These are phyloP conservation scores for Colletotrichum sp. DNA, from an alignment of 2,329 filamentous ascomycete species.

Conservation along the genomic window DNA sequence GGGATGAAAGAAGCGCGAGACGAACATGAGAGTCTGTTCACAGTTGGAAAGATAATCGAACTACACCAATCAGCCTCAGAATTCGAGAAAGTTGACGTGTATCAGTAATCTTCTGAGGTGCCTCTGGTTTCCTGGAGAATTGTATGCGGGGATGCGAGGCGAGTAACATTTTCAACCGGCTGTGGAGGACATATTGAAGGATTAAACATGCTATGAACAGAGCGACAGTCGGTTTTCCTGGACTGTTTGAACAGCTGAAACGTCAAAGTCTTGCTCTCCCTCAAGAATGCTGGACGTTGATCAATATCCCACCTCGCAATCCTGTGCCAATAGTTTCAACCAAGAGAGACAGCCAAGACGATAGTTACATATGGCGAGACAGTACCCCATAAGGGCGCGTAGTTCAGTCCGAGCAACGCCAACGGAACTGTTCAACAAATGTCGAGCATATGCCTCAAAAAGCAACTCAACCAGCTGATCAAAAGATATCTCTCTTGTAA, in stretches of 20 bases:
- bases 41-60: rapidly evolving
- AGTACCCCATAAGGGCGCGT: not conserved
- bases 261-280: not conserved
- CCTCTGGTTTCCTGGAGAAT: not conserved
- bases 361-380: not conserved
- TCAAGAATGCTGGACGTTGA: not conserved
- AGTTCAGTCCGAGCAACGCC: not conserved
- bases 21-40: not conserved
- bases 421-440: not conserved
- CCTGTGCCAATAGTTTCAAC: not conserved
- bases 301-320: not conserved
- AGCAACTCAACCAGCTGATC: not conserved
- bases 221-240: not conserved
- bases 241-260: not conserved
- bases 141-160: too few relatives aligned
- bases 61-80: not conserved
- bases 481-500: not conserved
- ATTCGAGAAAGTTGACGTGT: not conserved
- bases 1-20: not conserved
- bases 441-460: not conserved
- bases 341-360: not conserved
- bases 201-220: not conserved
- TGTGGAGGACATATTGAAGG: not conserved
- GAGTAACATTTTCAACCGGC: not conserved
- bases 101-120: not conserved